phyloP scores from a whole-genome alignment of 2,329 filamentous ascomycete genomes.

The Fusarium buharicum region DNA sequence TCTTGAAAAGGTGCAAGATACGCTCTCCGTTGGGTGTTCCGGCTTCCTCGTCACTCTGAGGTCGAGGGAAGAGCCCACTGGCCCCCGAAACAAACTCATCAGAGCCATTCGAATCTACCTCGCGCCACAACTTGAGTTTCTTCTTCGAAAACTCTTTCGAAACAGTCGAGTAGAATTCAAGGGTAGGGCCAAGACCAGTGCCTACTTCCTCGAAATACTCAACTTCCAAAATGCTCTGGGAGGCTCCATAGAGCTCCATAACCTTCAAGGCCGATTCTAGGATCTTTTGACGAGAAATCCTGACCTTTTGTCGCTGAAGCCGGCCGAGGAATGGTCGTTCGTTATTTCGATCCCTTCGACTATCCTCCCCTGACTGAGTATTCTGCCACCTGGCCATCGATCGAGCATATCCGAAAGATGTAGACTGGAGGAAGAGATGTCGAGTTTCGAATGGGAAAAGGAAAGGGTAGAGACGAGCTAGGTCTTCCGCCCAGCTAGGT shows the following conservation, averaged over 20 bases:
- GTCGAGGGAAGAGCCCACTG: slow-evolving; percentile 89
- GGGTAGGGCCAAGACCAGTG: slow-evolving; percentile 91
- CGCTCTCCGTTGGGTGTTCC: slow-evolving; percentile 83
- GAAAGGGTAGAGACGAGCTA: slow-evolving; percentile 94
- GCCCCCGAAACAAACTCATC: slow-evolving; percentile 88
- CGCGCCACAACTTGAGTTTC: slow-evolving; percentile 96
- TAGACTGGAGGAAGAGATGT: slow-evolving; percentile 96
- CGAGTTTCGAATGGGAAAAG: slow-evolving; percentile 98
- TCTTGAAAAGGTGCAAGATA: slow-evolving; percentile 87
- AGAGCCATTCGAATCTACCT: slow-evolving; percentile 78
- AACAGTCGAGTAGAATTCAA: slow-evolving; percentile 98
- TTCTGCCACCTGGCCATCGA: slow-evolving; percentile 99
- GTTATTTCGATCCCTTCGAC: slow-evolving; percentile 83
- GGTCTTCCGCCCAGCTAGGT: slow-evolving; percentile 94
- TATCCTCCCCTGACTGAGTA: slow-evolving; percentile 82
- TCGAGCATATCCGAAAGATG: slow-evolving; percentile 95
- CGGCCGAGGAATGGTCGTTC: slow-evolving; percentile 91
- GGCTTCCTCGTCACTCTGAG: slow-evolving; percentile 82
- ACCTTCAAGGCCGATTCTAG: slow-evolving; percentile 97
- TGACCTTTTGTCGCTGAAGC: slow-evolving; percentile 95
- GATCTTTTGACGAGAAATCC: slow-evolving; percentile 93
- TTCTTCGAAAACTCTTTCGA: slow-evolving; percentile 98
- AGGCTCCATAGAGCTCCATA: slow-evolving; percentile 98
- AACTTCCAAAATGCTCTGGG: slow-evolving; percentile 93
- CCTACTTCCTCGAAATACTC: slow-evolving; percentile 99